Percentiles rank a stretch among this genome's conserved stretches.
phyloP scores from a whole-genome alignment of 352 stramenopile genomes.

The Blastocystis hominis region DNA sequence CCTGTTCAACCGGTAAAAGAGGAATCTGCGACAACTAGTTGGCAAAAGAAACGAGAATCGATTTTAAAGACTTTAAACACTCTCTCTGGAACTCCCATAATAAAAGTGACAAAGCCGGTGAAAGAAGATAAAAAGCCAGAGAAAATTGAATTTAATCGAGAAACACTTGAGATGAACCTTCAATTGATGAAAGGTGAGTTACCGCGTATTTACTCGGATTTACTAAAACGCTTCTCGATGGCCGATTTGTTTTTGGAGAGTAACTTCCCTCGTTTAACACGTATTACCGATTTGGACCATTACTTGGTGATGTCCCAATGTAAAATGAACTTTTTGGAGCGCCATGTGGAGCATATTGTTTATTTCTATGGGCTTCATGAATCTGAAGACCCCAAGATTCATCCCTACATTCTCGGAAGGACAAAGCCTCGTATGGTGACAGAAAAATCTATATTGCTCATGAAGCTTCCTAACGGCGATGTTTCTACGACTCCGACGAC shows the following conservation, averaged over 20 bases:
- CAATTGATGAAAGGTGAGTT: constrained; percentile 37
- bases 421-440: constrained; percentile 17
- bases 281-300: not conserved
- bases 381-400: not conserved
- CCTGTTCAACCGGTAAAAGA: not conserved
- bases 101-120: not conserved
- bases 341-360: constrained; percentile 21
- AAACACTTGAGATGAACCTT: constrained; percentile 23
- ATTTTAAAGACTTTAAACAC: not conserved
- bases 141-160: not conserved
- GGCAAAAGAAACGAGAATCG: not conserved
- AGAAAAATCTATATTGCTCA: not conserved
- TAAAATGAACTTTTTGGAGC: constrained; percentile 23
- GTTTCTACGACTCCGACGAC: no score
- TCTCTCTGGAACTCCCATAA: not conserved
- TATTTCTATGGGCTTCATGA: constrained; percentile 1
- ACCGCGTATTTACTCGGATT: constrained; percentile 1
- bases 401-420: constrained; percentile 2
- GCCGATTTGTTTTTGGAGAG: constrained; percentile 16
- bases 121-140: not conserved
- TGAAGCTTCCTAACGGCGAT: not conserved
- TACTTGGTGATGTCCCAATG: constrained; percentile 20
- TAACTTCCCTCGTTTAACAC: not conserved
- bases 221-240: constrained; percentile 6
- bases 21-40: not conserved